A percentile compares a stretch with the other conserved stretches of the same genome.
phyloP scores from a whole-genome alignment of 805 yeast species.

The Brettanomyces bruxellensis region DNA sequence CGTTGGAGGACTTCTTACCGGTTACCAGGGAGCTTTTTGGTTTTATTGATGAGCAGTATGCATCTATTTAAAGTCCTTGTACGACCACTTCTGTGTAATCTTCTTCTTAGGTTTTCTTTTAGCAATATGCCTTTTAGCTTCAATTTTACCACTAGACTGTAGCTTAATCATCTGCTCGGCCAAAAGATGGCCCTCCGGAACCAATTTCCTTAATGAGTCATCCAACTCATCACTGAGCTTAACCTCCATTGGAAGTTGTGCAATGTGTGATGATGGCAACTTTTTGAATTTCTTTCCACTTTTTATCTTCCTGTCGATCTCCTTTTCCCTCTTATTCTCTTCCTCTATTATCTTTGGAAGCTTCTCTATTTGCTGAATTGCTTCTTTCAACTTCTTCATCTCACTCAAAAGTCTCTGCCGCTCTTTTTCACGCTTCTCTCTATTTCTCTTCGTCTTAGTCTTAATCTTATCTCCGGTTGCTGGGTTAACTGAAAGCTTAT shows the following conservation, averaged over 20 bases:
- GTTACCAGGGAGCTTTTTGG: constrained; percentile 20
- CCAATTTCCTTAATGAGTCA: constrained; percentile 73
- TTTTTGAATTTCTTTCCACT: constrained; percentile 1
- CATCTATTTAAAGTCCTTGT: constrained; percentile 63
- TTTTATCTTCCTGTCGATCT: constrained; percentile 3
- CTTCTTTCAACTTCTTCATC: constrained; percentile 46
- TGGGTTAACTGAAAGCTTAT: constrained; percentile 58
- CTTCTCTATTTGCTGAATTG: constrained; percentile 49
- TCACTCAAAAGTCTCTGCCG: constrained; percentile 45
- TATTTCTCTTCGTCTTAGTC: constrained; percentile 71
- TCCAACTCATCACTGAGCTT: constrained; percentile 84
- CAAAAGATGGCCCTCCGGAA: constrained; percentile 83
- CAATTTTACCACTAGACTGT: constrained; percentile 82
- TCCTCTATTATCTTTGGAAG: constrained; percentile 34
- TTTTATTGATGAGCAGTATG: constrained; percentile 20
- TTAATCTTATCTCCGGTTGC: constrained; percentile 63
- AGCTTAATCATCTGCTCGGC: constrained; percentile 74
- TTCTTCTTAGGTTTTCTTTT: constrained; percentile 62
- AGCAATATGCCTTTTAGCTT: constrained; percentile 63
- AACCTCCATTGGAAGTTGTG: constrained; percentile 50
- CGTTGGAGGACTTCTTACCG: constrained; percentile 23
- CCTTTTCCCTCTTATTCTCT: constrained; percentile 3
- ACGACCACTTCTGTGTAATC: constrained; percentile 86
- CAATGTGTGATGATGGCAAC: constrained; percentile 24
- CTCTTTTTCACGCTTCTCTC: constrained; percentile 53